Percentiles rank a stretch among this genome's conserved stretches.
Conservation (phyloP, 139 green algal genomes). For the Prasinococcaceae sp. region DNA sequence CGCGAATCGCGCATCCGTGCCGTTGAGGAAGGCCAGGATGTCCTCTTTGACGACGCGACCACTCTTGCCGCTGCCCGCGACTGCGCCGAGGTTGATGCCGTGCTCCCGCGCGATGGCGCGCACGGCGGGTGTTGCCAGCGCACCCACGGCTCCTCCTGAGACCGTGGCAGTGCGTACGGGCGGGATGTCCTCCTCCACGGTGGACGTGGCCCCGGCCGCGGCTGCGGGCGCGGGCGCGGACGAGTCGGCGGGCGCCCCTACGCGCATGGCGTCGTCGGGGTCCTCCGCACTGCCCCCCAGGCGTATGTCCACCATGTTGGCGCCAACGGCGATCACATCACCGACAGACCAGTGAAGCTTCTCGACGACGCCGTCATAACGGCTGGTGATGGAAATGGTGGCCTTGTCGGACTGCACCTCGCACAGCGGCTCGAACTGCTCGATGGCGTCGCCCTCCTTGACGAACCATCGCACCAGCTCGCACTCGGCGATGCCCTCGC, state of each 20-base stretch:
- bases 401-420: slow-evolving; percentile 88
- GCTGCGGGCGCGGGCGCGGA: neutral
- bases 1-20: neutral
- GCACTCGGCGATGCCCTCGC: slow-evolving; percentile 86
- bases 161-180: neutral
- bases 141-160: neutral
- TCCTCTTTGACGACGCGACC: slow-evolving; percentile 58
- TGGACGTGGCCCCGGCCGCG: neutral
- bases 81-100: slow-evolving; percentile 33
- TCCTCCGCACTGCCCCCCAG: no score
- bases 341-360: slow-evolving; percentile 35
- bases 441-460: slow-evolving; percentile 30
- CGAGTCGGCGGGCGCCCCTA: neutral
- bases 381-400: slow-evolving; percentile 76
- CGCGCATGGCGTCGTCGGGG: no score
- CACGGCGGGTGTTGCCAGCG: slow-evolving; percentile 24
- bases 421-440: slow-evolving; percentile 65
- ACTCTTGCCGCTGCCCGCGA: slow-evolving; percentile 34
- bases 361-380: slow-evolving; percentile 45
- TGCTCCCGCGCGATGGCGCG: slow-evolving; percentile 51
- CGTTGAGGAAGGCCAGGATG: slow-evolving; percentile 21
- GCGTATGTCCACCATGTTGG: neutral
- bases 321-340: slow-evolving; percentile 3
- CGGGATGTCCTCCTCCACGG: neutral
- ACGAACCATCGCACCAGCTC: slow-evolving; percentile 79